Evolutionary conservation across 1,284 basidiomycete genomes (phyloP), one percentile per base, ranked within the genome.

Genomic region (Trichosporon asahii): DNA sequence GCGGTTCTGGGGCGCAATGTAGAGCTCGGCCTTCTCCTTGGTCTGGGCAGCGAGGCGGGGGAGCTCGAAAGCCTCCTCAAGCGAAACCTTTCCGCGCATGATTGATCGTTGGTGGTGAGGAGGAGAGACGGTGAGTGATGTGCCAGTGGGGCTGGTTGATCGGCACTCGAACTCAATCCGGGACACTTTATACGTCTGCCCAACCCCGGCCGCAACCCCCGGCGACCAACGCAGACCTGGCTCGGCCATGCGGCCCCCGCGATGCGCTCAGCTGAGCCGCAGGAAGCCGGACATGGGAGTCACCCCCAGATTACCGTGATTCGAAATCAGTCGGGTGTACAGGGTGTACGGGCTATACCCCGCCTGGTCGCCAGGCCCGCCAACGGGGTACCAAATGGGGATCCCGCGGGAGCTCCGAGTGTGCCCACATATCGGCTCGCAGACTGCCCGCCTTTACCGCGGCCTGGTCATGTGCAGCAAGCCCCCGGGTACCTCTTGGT

Each of bases 1-100:
- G 64, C 72, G 72, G 72, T 73, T 73, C 25, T 49, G 21, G 21
- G 72, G 72, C 0, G 69, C 68, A 15, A 73, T 73, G 72, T 73
- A 73, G 7, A 73, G 72, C 72, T 73, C 72, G 23, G 72, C 72
- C 70, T 73, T 73, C 65, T 73, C 46, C 70, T 73, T 73, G 66
- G 68, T 69, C 69, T 71, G 70, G 0, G 64, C 68, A 9, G 66
- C 21, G 49, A 71, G 60, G 53, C 70, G 70, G 57, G 72, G 72
- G 29, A 73, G 63, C 70, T 73, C 72, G 60, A 73, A 73, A 7
- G 72, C 72, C 46, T 73, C 70, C 60, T 73, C 72, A 66, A 73
- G 72, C 46, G 72, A 73, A 25, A 73, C 72, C 66, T 73, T 73
- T 35, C 72, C 72, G 68, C 72, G 72, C 72, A 73, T 73, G 4